Percentiles rank a stretch among this genome's conserved stretches.
Evolutionary conservation across 108 stramenopile genomes (phyloP).

Genomic region (Skeletonema costatum): DNA sequence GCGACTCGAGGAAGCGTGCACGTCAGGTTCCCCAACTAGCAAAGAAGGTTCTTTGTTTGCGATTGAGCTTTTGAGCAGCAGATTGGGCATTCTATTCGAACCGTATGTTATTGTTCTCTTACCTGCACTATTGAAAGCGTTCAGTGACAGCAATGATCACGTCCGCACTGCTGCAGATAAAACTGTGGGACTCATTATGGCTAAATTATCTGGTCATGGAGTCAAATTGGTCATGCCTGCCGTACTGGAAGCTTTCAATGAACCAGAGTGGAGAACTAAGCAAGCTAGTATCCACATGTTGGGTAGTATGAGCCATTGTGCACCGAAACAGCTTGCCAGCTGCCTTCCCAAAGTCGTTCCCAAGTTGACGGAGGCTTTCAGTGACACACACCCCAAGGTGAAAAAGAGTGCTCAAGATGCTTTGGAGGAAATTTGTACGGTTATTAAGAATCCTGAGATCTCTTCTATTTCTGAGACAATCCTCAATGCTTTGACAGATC

Average conservation of each 20-base stretch:
- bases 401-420: slow-evolving; percentile 89
- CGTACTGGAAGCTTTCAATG: slow-evolving; percentile 92
- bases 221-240: slow-evolving; percentile 98
- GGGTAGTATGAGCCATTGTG: slow-evolving; percentile 97
- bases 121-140: slow-evolving; percentile 93
- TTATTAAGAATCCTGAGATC: slow-evolving; percentile 98
- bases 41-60: slow-evolving; percentile 97
- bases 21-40: slow-evolving; percentile 55
- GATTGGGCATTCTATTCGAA: slow-evolving; percentile 97
- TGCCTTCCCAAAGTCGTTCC: slow-evolving; percentile 98
- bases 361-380: slow-evolving; percentile 93
- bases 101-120: slow-evolving; percentile 98
- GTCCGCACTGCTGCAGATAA: slow-evolving; percentile 92
- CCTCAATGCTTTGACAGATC: slow-evolving; percentile 93
- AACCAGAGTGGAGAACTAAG: slow-evolving; percentile 96
- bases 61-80: slow-evolving; percentile 89
- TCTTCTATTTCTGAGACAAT: slow-evolving; percentile 73
- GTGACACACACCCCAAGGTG: slow-evolving; percentile 98
- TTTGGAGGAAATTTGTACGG: slow-evolving; percentile 93
- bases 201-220: slow-evolving; percentile 94
- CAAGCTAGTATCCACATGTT: slow-evolving; percentile 96
- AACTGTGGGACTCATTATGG: slow-evolving; percentile 93
- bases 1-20: slow-evolving; percentile 85
- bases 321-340: slow-evolving; percentile 96
- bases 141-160: slow-evolving; percentile 91